Percentiles rank a stretch among this genome's conserved stretches.
Evolutionary conservation across 2,329 filamentous ascomycete genomes (phyloP).

Genomic region (Pseudopithomyces chartarum): DNA sequence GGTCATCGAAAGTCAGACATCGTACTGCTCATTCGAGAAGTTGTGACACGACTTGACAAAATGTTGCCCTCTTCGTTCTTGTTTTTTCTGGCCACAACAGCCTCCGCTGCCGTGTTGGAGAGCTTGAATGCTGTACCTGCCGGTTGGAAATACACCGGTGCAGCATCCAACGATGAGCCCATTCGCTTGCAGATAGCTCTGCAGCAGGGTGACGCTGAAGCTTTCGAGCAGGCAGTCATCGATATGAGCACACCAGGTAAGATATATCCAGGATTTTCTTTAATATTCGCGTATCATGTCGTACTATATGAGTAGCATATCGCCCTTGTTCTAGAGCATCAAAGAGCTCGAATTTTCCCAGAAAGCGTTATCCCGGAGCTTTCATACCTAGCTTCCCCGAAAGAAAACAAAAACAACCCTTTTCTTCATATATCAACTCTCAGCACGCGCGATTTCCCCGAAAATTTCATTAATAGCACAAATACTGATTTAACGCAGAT

Average conservation of each 20-base stretch:
- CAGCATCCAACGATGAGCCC: slow-evolving; percentile 10
- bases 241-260: slow-evolving; percentile 53
- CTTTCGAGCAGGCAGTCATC: slow-evolving; percentile 46
- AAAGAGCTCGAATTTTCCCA: no score
- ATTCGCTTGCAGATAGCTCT: slow-evolving; percentile 39
- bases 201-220: slow-evolving; percentile 34
- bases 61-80: slow-evolving; percentile 1
- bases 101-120: background rate
- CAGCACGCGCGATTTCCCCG: no score
- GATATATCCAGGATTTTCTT: background rate
- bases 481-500: background rate
- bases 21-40: background rate
- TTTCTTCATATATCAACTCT: no score
- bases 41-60: background rate
- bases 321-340: background rate
- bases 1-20: background rate
- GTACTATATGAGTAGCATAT: no score
- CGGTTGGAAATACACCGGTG: background rate
- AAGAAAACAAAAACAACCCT: no score
- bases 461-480: background rate
- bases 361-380: no score
- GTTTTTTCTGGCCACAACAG: slow-evolving; percentile 3
- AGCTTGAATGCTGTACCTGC: background rate
- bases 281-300: no score
- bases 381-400: no score